Percentiles rank a stretch among this genome's conserved stretches.
phyloP scores from a whole-genome alignment of 169 alveolate species.

The Plasmodium inui region DNA sequence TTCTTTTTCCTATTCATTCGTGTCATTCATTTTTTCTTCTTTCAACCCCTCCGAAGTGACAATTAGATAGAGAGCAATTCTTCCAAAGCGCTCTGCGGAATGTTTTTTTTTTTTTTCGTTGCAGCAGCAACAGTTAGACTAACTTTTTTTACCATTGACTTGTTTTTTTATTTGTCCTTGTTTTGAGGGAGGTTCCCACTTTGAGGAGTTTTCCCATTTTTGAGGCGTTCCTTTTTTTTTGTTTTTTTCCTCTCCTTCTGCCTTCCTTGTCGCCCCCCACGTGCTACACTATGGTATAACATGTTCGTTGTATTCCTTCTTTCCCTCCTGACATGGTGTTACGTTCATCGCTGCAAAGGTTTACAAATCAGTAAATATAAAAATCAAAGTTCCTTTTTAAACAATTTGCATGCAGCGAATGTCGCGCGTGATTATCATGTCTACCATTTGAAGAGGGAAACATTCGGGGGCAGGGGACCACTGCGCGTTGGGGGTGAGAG shows the following conservation, averaged over 20 bases:
- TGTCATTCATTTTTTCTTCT: neutral
- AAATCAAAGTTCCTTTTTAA: slow-evolving; percentile 21
- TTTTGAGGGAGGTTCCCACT: neutral
- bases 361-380: slow-evolving; percentile 32
- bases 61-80: neutral
- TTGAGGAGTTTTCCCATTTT: neutral
- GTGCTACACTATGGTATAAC: slow-evolving; percentile 3
- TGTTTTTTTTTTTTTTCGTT: neutral
- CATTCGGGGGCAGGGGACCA: neutral
- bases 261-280: neutral
- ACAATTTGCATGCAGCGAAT: neutral
- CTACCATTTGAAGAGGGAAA: neutral
- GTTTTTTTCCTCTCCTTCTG: neutral
- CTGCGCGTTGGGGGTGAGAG: neutral
- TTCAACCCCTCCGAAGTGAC: neutral
- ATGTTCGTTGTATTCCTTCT: slow-evolving; percentile 40
- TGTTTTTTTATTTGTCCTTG: neutral
- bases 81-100: neutral
- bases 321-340: slow-evolving; percentile 10
- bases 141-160: neutral
- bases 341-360: slow-evolving; percentile 11
- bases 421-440: neutral
- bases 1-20: neutral
- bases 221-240: neutral
- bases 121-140: slow-evolving; percentile 3